Evolutionary conservation across 805 yeast species (phyloP), one percentile per base, ranked within the genome.

Genomic region (Starmerella stigmatis): DNA sequence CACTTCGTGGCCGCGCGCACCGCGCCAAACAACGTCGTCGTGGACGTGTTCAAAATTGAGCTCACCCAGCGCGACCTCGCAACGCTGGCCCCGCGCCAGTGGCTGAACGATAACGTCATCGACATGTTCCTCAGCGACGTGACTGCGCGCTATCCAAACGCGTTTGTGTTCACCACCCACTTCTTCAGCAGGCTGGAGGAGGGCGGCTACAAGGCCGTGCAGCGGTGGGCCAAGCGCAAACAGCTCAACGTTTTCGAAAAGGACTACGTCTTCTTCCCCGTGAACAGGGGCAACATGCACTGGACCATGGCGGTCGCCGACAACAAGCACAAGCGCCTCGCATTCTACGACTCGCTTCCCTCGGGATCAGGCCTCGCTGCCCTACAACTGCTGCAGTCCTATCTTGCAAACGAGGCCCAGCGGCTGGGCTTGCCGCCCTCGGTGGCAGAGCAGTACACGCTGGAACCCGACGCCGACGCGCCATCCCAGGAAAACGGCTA

Each of bases 61-160:
- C 68, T 92, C 23, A 69, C 79, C 4, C 72, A 73, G 0, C 64
- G 74, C 27, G 98, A 92, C 60, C 62, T 89, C 45, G 69, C 71
- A 36, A 86, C 96, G 0, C 66, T 92, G 27, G 64, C 71, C 8
- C 82, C 80, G 44, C 70, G 80, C 5, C 64, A 71, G 31, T 92
- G 98, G 98, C 70, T 92, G 25, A 92, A 92, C 60, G 98, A 92
- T 62, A 83, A 79, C 35, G 72, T 92, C 4, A 88, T 92, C 47
- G 97, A 92, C 58, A 80, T 78, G 55, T 89, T 81, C 60, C 67
- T 88, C 57, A 44, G 31, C 34, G 22, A 35, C 11, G 68, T 69
- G 35, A 55, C 80, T 53, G 64, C 79, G 6, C 59, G 74, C 20
- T 58, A 70, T 10, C 65, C 65, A 39, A 60, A 64, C 22, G 66